Conservation (phyloP, 1,284 basidiomycete species). For the Sporisorium graminicola region DNA sequence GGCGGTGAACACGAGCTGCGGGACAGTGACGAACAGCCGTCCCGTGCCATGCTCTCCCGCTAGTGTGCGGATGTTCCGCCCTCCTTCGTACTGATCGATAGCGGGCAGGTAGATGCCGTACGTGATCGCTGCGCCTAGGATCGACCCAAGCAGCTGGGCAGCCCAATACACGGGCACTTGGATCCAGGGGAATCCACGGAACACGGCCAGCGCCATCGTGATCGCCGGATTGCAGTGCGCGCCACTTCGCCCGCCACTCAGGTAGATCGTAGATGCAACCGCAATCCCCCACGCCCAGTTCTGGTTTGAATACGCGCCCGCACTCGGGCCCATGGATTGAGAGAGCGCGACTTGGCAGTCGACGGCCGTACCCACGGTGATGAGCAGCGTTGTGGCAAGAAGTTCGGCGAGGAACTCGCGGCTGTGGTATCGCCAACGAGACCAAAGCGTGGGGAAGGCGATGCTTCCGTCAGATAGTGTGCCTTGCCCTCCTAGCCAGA, state of each 20-base stretch:
- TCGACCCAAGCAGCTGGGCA: constrained; percentile 79
- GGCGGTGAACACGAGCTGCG: constrained; percentile 40
- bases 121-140: constrained; percentile 78
- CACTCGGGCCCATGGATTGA: constrained; percentile 25
- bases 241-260: constrained; percentile 57
- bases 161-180: constrained; percentile 81
- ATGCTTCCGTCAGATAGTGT: constrained; percentile 22
- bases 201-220: constrained; percentile 78
- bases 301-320: constrained; percentile 43
- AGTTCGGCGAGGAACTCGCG: constrained; percentile 37
- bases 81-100: constrained; percentile 80
- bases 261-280: constrained; percentile 57
- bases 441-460: constrained; percentile 28
- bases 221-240: constrained; percentile 55
- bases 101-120: constrained; percentile 84
- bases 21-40: constrained; percentile 80
- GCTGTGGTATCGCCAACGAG: constrained; percentile 27
- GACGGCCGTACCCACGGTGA: constrained; percentile 60
- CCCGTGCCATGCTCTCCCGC: constrained; percentile 73
- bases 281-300: constrained; percentile 62
- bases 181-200: constrained; percentile 81
- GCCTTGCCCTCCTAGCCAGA: constrained; percentile 34
- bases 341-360: constrained; percentile 61
- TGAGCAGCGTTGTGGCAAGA: constrained; percentile 42
- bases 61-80: constrained; percentile 76